Base-by-base conservation (phyloP, 306 rosid species). In the Castanopsis chinensis region DNA sequence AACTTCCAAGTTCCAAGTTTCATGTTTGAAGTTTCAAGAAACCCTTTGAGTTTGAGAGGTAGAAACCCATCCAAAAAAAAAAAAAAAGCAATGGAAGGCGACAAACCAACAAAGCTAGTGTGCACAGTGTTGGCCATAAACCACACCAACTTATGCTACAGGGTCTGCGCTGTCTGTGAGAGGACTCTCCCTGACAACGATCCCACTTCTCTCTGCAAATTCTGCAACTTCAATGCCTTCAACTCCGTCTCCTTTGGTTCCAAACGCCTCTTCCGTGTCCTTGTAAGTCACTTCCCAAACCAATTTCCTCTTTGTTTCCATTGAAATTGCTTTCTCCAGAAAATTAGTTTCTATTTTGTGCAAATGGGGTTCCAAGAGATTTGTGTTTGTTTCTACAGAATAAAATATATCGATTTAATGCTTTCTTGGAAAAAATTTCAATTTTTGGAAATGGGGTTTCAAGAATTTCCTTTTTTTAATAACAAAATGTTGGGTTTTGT, bases 211-310 rank as follows among this genome's bases (percentile, higher is more conserved):
- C 74, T 75, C 72, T 92, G 97, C 81, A 81, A 82, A 58, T 81
- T 77, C 83, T 93, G 97, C 91, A 73, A 67, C 70, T 54, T 79
- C 59, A 85, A 78, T 45, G 15, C 87, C 79, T 73, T 73, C 84
- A 81, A 87, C 71, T 78, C 85, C 20, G 4, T 32, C 35, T 76
- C 83, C 72, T 55, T 84, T 5, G 58, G 76, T 60, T 75, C 92
- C 86, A 87, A 91, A 83, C 93, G 91, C 71, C 84, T 91, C 68
- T 91, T 91, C 58, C 97, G 93, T 59, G 35, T 93, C 78, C 85
- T 91, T 14, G 97, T 93, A 41, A 71, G 79, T 52, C 6, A 1
- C 27, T 41, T 7, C 45, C 18, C 12, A 12, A 3, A 1, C 21
- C 41, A 57, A 12, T 25, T 35, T 33, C 60, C 60, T 14, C 43